Percentiles rank a stretch among this genome's conserved stretches.
phyloP scores from a whole-genome alignment of 2,329 filamentous ascomycete genomes.

The Colletotrichum graminicola region DNA sequence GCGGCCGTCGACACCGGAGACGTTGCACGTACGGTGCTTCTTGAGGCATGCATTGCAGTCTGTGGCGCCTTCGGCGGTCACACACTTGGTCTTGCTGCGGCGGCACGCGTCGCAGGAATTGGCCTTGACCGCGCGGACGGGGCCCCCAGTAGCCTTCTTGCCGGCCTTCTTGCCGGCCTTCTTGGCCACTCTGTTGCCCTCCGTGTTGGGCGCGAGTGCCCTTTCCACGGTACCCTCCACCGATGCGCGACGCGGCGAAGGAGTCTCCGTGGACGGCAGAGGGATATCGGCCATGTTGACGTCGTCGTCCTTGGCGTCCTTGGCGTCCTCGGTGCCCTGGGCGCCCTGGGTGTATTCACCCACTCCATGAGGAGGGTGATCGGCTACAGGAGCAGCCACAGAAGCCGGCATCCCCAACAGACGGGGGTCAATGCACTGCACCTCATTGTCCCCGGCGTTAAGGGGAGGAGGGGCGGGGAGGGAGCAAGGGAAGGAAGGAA shows the following conservation, averaged over 20 bases:
- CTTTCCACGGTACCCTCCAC: not conserved
- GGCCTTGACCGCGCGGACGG: not conserved
- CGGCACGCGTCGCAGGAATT: slow-evolving; percentile 7
- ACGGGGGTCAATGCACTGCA: not conserved
- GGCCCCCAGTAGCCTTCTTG: not conserved
- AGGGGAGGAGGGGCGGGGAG: not conserved
- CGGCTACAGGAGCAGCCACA: not conserved
- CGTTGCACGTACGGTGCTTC: not conserved
- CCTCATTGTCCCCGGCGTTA: not conserved
- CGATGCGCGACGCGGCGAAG: not conserved
- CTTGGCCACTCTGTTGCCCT: slow-evolving; percentile 4
- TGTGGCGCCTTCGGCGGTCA: not conserved
- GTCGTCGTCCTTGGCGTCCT: not conserved
- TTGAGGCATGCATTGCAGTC: not conserved
- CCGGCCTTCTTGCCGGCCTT: not conserved
- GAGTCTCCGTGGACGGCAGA: not conserved
- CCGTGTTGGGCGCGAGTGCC: not conserved
- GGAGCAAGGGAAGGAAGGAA: too few species aligned
- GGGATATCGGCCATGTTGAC: not conserved
- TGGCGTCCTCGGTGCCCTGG: not conserved
- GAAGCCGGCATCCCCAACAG: not conserved
- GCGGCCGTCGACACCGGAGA: slow-evolving; percentile 1
- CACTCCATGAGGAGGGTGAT: not conserved
- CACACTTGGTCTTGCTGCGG: slow-evolving; percentile 12
- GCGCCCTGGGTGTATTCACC: not conserved